phyloP scores from a whole-genome alignment of 1,284 basidiomycete species.

The Cystobasidium sp. region DNA sequence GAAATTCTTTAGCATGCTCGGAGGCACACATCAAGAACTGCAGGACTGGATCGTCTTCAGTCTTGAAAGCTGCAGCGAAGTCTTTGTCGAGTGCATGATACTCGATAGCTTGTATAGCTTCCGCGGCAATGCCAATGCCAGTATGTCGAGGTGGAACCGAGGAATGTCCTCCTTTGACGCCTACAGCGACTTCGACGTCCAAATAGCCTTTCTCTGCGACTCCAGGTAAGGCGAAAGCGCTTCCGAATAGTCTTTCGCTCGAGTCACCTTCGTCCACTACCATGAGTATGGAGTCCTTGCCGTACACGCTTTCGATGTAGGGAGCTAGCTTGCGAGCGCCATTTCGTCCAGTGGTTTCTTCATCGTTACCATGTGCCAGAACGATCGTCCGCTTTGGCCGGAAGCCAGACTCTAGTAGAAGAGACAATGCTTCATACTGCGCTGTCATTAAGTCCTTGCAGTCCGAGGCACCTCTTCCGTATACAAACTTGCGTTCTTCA shows the following conservation, averaged over 20 bases:
- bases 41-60: slow-evolving; percentile 18
- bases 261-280: slow-evolving; percentile 58
- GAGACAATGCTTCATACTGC: slow-evolving; percentile 62
- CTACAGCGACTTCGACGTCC: slow-evolving; percentile 63
- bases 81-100: slow-evolving; percentile 1
- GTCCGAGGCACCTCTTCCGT: slow-evolving; percentile 65
- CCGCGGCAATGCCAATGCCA: slow-evolving; percentile 59
- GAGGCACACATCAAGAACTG: slow-evolving; percentile 27
- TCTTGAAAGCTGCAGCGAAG: slow-evolving; percentile 5
- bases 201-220: slow-evolving; percentile 71
- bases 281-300: slow-evolving; percentile 56
- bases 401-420: slow-evolving; percentile 64
- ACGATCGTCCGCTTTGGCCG: slow-evolving; percentile 60
- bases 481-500: slow-evolving; percentile 60
- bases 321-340: slow-evolving; percentile 57
- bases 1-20: slow-evolving; percentile 11
- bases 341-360: slow-evolving; percentile 52
- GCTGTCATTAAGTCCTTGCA: slow-evolving; percentile 54
- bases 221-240: slow-evolving; percentile 60
- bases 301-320: slow-evolving; percentile 57
- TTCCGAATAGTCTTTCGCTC: slow-evolving; percentile 52
- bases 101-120: slow-evolving; percentile 58
- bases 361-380: slow-evolving; percentile 55
- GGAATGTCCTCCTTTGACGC: slow-evolving; percentile 59
- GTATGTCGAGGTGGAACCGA: slow-evolving; percentile 60